phyloP scores from a whole-genome alignment of 192 early-diverging fungal species.

The Umbelopsis isabellina region DNA sequence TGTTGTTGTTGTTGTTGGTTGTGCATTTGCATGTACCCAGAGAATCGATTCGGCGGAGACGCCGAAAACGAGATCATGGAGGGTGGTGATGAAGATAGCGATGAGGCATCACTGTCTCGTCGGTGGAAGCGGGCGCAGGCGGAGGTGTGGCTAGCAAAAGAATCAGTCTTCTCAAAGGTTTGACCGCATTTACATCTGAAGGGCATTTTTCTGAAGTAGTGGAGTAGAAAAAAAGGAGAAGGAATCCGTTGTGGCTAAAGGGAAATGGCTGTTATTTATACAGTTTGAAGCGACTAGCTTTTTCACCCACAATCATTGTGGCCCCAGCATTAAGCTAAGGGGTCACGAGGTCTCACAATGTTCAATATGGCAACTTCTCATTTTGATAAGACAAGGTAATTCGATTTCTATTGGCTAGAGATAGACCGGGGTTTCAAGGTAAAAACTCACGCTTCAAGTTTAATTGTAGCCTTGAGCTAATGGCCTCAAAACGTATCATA shows the following conservation, averaged over 20 bases:
- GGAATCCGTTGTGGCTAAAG: not conserved
- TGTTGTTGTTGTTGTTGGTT: conserved; percentile 9
- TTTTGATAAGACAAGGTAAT: conserved; percentile 4
- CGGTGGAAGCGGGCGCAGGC: conserved; percentile 44
- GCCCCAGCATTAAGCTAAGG: not conserved
- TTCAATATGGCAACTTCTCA: not conserved
- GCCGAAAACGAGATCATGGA: conserved; percentile 20
- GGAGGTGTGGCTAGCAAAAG: conserved; percentile 42
- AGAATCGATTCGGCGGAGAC: conserved; percentile 25
- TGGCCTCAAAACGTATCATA: conserved; percentile 36
- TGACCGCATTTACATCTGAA: conserved; percentile 49
- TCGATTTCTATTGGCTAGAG: conserved; percentile 8
- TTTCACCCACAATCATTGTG: not conserved
- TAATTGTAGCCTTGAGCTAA: conserved; percentile 36
- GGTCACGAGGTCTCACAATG: not conserved
- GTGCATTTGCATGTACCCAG: conserved; percentile 15
- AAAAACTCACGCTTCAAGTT: conserved; percentile 42
- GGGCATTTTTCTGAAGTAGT: conserved; percentile 37
- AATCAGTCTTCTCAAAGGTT: conserved; percentile 46
- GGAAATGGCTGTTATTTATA: not conserved
- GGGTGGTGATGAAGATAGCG: conserved; percentile 17
- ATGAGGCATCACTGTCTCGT: conserved; percentile 33
- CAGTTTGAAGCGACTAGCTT: not conserved
- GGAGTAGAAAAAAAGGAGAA: conserved; percentile 15
- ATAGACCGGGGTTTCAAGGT: conserved; percentile 28